phyloP scores from a whole-genome alignment of 345 rosid species.

The Euclidium syriacum region DNA sequence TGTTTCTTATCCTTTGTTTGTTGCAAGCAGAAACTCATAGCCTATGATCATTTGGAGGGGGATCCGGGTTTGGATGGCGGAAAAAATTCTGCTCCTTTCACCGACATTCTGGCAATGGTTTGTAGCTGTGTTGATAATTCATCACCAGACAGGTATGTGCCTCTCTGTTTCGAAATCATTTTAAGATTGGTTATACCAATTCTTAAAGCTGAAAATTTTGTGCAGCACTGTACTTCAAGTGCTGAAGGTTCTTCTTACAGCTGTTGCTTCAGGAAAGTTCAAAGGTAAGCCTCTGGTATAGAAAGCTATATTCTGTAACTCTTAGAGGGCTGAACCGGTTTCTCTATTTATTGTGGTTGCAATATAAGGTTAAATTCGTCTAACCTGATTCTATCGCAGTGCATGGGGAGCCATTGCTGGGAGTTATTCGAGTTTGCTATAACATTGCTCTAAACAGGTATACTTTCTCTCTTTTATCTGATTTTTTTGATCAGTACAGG shows the following conservation, averaged over 20 bases:
- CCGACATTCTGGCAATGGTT: slow-evolving; percentile 85
- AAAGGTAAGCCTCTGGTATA: slow-evolving; percentile 52
- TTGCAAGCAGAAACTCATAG: slow-evolving; percentile 73
- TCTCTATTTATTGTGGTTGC: neutral
- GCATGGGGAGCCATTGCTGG: slow-evolving; percentile 94
- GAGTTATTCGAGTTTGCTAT: slow-evolving; percentile 94
- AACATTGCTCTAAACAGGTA: slow-evolving; percentile 97
- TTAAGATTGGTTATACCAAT: slow-evolving; percentile 17
- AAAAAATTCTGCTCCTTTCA: slow-evolving; percentile 68
- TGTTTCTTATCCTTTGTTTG: slow-evolving; percentile 23
- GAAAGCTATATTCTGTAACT: slow-evolving; percentile 17
- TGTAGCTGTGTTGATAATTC: slow-evolving; percentile 91
- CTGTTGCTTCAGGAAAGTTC: slow-evolving; percentile 89
- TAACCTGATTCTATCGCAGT: slow-evolving; percentile 46
- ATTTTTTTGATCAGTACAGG: slow-evolving; percentile 13
- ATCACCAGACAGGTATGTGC: slow-evolving; percentile 80
- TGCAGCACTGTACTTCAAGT: slow-evolving; percentile 94
- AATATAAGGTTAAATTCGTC: neutral
- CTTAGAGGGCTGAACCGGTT: neutral
- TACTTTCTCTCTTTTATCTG: slow-evolving; percentile 7
- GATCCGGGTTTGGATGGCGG: slow-evolving; percentile 97
- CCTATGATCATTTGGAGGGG: slow-evolving; percentile 94
- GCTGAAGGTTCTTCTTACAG: slow-evolving; percentile 93
- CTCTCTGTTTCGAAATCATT: slow-evolving; percentile 9
- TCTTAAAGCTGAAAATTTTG: slow-evolving; percentile 25